Evolutionary conservation across 345 rosid species (phyloP).

Genomic region (Aquilaria malaccensis): DNA sequence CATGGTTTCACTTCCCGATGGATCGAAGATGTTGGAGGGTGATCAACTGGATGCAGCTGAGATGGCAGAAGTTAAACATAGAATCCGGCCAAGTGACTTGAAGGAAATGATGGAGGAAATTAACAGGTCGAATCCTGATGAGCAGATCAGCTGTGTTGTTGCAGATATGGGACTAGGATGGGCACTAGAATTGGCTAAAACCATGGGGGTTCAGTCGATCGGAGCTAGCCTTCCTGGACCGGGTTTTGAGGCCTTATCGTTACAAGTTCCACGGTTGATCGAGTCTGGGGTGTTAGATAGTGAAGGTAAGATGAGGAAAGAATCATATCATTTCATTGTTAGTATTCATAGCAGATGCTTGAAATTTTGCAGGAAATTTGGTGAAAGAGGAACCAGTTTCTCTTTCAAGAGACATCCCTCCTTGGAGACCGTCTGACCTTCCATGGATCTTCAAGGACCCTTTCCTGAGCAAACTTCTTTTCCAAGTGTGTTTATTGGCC

Average conservation of each 20-base stretch:
- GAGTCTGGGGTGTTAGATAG: constrained; percentile 14
- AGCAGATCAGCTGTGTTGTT: constrained; percentile 22
- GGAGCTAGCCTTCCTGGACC: constrained; percentile 14
- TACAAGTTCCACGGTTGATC: constrained; percentile 13
- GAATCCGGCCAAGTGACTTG: background rate
- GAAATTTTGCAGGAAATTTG: constrained; percentile 12
- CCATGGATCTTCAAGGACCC: constrained; percentile 10
- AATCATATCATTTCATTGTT: no score
- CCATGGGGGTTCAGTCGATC: constrained; percentile 14
- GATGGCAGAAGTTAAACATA: background rate
- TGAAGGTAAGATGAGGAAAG: constrained; percentile 13
- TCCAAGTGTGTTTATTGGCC: no score
- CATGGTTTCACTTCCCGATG: constrained; percentile 23
- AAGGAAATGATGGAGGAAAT: constrained; percentile 20
- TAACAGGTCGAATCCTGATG: constrained; percentile 5
- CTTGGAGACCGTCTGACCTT: constrained; percentile 14
- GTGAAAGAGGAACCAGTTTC: constrained; percentile 8
- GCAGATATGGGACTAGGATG: constrained; percentile 18
- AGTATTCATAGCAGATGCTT: background rate
- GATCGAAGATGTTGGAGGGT: background rate
- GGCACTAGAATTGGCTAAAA: constrained; percentile 24
- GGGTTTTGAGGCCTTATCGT: constrained; percentile 9
- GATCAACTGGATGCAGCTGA: background rate
- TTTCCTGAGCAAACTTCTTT: no score
- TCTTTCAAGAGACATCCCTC: constrained; percentile 12